Evolutionary conservation across 345 rosid genomes (phyloP).

Genomic region (Anastatica hierochuntica): DNA sequence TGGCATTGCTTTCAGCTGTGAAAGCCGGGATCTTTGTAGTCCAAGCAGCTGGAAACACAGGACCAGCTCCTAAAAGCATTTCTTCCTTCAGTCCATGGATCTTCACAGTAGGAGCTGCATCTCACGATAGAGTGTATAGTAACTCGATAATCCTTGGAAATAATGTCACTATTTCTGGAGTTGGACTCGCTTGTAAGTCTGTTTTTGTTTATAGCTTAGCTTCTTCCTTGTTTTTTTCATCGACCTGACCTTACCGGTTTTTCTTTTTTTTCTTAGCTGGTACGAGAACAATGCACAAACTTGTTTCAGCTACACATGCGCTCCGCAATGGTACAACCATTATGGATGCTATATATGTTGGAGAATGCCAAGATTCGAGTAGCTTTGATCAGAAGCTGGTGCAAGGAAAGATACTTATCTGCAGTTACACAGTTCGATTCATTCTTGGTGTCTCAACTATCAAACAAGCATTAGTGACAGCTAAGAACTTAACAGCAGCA

Average conservation of each 20-base stretch:
- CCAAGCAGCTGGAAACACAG: conserved; percentile 98
- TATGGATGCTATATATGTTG: conserved; percentile 61
- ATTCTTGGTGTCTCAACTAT: conserved; percentile 86
- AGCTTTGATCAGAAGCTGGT: conserved; percentile 45
- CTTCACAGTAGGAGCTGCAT: conserved; percentile 85
- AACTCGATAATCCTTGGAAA: conserved; percentile 75
- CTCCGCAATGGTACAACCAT: conserved; percentile 46
- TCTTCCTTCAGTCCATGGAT: conserved; percentile 99
- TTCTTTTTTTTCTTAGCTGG: conserved; percentile 53
- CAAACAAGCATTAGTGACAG: conserved; percentile 63
- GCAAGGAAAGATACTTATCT: conserved; percentile 60
- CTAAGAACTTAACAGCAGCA: conserved; percentile 71
- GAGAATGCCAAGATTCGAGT: conserved; percentile 81
- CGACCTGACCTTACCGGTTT: too few species aligned
- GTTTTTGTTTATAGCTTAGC: too few species aligned
- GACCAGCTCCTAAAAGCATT: conserved; percentile 90
- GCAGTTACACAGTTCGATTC: conserved; percentile 85
- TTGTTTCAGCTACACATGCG: conserved; percentile 70
- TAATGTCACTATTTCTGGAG: conserved; percentile 62
- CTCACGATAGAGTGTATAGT: conserved; percentile 73
- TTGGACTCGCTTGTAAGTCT: conserved; percentile 87
- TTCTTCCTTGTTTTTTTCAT: not conserved
- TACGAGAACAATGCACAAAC: conserved; percentile 36
- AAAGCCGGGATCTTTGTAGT: conserved; percentile 84
- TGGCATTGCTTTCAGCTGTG: conserved; percentile 84